Evolutionary conservation across 2,329 filamentous ascomycete species (phyloP).

Genomic region (Cryphonectria nitschkei): DNA sequence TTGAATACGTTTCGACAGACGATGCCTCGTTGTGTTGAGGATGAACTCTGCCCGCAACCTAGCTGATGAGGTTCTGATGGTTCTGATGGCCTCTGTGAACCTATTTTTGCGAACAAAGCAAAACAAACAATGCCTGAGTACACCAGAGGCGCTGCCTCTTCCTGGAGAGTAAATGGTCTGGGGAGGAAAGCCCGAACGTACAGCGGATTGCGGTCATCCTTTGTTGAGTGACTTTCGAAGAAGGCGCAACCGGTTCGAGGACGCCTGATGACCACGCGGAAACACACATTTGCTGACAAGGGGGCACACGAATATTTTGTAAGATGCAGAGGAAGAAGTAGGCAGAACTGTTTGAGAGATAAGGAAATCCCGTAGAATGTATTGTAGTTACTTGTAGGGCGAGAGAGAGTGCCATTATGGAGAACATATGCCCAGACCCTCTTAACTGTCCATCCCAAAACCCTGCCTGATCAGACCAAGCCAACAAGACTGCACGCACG

Average conservation of each 20-base stretch:
- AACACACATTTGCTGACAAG: background rate
- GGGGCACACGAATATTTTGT: background rate
- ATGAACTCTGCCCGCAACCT: background rate
- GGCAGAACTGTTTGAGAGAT: background rate
- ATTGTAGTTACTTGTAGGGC: constrained; percentile 21
- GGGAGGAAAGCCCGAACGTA: background rate
- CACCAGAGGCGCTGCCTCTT: background rate
- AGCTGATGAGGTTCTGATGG: background rate
- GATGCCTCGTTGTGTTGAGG: background rate
- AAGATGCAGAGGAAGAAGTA: background rate
- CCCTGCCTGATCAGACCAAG: constrained; percentile 1
- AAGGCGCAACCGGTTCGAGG: background rate
- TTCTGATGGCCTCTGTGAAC: no score
- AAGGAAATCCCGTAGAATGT: constrained; percentile 10
- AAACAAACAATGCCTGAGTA: constrained; percentile 3
- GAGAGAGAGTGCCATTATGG: constrained; percentile 14
- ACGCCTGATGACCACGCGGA: background rate
- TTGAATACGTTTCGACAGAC: background rate
- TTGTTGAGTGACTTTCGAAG: background rate
- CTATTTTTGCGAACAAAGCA: background rate
- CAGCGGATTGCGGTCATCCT: background rate
- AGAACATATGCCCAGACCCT: constrained; percentile 15
- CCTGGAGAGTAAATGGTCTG: background rate
- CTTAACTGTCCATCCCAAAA: constrained; percentile 2
- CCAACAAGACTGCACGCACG: constrained; percentile 15